Conservation (phyloP, 352 stramenopile species). For the Aphanomyces astaci region DNA sequence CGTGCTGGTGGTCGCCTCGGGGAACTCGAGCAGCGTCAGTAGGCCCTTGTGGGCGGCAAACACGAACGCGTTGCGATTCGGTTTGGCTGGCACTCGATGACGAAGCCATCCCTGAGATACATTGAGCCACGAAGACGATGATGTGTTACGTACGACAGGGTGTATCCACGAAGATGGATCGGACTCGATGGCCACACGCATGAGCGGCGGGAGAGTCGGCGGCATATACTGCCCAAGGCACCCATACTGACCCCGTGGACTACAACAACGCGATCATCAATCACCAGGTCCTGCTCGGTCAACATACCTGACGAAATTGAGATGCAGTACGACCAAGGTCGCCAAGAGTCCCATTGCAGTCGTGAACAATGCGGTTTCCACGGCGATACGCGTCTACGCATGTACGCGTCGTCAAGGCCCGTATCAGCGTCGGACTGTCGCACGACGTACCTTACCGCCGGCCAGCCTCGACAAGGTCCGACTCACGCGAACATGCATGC, state of each 20-base stretch:
- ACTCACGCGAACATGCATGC: slow-evolving; percentile 56
- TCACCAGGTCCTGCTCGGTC: background rate
- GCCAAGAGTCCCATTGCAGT: slow-evolving; percentile 40
- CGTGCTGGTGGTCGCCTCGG: slow-evolving; percentile 26
- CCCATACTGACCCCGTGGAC: slow-evolving; percentile 20
- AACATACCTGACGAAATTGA: slow-evolving; percentile 37
- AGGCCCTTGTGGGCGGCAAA: slow-evolving; percentile 60
- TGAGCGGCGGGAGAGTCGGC: slow-evolving; percentile 22
- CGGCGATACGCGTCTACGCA: slow-evolving; percentile 37
- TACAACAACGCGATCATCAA: background rate
- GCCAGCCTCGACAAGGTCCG: slow-evolving; percentile 36
- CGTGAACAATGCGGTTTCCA: slow-evolving; percentile 60
- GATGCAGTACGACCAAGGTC: slow-evolving; percentile 43
- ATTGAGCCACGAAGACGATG: slow-evolving; percentile 2
- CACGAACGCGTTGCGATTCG: slow-evolving; percentile 39
- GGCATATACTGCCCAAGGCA: slow-evolving; percentile 33
- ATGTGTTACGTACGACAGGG: slow-evolving; percentile 14
- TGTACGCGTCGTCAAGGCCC: slow-evolving; percentile 8
- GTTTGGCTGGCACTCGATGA: slow-evolving; percentile 11
- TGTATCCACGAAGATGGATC: slow-evolving; percentile 16
- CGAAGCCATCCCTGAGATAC: background rate
- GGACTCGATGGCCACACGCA: slow-evolving; percentile 34
- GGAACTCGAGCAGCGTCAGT: slow-evolving; percentile 46
- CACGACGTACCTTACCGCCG: slow-evolving; percentile 33
- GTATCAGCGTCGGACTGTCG: slow-evolving; percentile 14